Conservation (phyloP, 139 green algal species). For the Closterium sp. region DNA sequence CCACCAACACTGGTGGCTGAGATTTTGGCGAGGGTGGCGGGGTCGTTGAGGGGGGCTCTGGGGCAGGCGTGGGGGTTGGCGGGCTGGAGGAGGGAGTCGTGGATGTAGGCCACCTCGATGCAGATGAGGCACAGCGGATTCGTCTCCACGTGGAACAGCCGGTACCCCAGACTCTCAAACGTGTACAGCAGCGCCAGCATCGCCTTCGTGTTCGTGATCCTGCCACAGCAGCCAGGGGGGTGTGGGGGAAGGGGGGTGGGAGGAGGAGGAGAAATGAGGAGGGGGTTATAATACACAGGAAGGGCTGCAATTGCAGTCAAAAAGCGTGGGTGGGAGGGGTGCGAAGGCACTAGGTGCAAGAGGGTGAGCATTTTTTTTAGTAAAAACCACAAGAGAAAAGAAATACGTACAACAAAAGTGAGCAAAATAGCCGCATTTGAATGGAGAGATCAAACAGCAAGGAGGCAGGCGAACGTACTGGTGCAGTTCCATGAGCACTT, state of each 20-base stretch:
- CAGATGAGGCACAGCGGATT: background rate
- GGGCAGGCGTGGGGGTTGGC: background rate
- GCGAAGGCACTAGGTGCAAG: background rate
- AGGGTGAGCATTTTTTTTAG: too few species aligned
- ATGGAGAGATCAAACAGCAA: too few species aligned
- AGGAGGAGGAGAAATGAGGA: background rate
- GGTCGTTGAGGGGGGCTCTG: background rate
- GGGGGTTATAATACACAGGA: too few species aligned
- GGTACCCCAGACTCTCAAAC: conserved; percentile 1
- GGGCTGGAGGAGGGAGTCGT: background rate
- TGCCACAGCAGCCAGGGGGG: background rate
- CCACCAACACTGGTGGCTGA: background rate
- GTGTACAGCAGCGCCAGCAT: conserved; percentile 6
- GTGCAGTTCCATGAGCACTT: conserved; percentile 5
- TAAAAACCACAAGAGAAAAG: too few species aligned
- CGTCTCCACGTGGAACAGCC: conserved; percentile 4
- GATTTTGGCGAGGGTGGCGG: background rate
- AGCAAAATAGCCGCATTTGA: too few species aligned
- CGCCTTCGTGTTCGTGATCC: background rate
- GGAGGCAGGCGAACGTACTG: background rate
- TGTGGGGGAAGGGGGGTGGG: background rate
- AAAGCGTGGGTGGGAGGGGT: too few species aligned
- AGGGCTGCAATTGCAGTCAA: too few species aligned
- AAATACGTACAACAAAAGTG: too few species aligned
- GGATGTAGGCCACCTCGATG: conserved; percentile 1